Evolutionary conservation across 2,329 filamentous ascomycete species (phyloP).

Genomic region (Alternaria ventricosa): DNA sequence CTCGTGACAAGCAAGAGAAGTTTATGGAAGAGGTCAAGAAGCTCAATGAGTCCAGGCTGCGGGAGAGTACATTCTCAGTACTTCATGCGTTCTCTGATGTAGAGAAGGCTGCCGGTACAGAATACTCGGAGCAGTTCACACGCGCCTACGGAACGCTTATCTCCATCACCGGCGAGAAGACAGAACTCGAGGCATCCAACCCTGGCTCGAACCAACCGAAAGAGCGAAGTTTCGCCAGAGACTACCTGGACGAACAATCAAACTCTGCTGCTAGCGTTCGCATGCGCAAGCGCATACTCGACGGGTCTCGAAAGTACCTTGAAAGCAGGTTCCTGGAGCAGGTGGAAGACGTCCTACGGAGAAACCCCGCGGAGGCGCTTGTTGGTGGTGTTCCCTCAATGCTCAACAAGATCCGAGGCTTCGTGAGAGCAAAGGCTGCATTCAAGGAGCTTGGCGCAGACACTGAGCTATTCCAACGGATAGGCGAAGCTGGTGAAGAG

Average conservation of each 20-base stretch:
- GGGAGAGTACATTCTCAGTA: constrained; percentile 73
- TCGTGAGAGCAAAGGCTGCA: constrained; percentile 79
- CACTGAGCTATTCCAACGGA: constrained; percentile 78
- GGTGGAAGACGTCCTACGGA: constrained; percentile 77
- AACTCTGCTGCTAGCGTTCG: constrained; percentile 69
- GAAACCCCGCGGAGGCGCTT: constrained; percentile 86
- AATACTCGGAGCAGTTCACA: constrained; percentile 75
- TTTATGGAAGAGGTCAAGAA: constrained; percentile 80
- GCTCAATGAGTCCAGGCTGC: constrained; percentile 75
- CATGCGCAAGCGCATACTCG: constrained; percentile 79
- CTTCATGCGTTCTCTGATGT: constrained; percentile 77
- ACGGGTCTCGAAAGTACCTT: constrained; percentile 78
- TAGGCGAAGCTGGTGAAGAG: constrained; percentile 68
- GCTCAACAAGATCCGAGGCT: constrained; percentile 90
- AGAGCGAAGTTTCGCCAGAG: constrained; percentile 76
- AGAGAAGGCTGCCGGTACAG: constrained; percentile 72
- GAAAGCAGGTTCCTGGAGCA: constrained; percentile 82
- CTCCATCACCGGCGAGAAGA: constrained; percentile 76
- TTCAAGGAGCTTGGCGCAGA: constrained; percentile 86
- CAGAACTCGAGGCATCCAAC: constrained; percentile 60
- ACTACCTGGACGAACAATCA: constrained; percentile 77
- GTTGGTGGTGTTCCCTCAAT: constrained; percentile 88
- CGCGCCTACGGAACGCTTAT: constrained; percentile 85
- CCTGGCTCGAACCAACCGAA: constrained; percentile 66
- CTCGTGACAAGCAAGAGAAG: constrained; percentile 82